Evolutionary conservation across 805 yeast species (phyloP).

Genomic region (Monosporozyma unispora): DNA sequence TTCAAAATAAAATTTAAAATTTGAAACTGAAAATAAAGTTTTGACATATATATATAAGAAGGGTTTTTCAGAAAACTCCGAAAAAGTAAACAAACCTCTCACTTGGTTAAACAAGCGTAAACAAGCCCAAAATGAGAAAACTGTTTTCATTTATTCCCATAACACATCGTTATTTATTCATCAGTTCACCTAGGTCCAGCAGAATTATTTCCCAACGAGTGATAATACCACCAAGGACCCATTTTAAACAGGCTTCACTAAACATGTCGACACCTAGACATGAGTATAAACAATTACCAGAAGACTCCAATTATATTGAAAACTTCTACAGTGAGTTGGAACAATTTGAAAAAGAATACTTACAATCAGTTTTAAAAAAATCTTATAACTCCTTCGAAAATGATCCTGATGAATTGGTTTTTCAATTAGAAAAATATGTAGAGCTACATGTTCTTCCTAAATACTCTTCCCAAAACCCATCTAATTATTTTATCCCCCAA

Average conservation of each 20-base stretch:
- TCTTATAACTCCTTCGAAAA: slow-evolving; percentile 33
- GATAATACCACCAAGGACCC: slow-evolving; percentile 17
- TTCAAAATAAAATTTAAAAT: background rate
- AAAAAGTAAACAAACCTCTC: background rate
- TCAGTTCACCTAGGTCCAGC: background rate
- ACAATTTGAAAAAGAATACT: slow-evolving; percentile 12
- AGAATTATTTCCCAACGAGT: slow-evolving; percentile 15
- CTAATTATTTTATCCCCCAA: background rate
- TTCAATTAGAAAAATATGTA: slow-evolving; percentile 33
- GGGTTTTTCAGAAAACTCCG: background rate
- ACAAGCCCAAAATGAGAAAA: background rate
- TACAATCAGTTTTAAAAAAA: slow-evolving; percentile 18
- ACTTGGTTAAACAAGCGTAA: background rate
- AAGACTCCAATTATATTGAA: slow-evolving; percentile 40
- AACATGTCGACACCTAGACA: slow-evolving; percentile 10
- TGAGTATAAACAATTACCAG: slow-evolving; percentile 42
- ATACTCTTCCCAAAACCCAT: slow-evolving; percentile 5
- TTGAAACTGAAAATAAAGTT: background rate
- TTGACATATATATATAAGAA: background rate
- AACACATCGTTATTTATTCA: background rate
- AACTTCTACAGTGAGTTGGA: slow-evolving; percentile 39
- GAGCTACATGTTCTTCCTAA: slow-evolving; percentile 26
- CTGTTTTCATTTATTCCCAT: background rate
- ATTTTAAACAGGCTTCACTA: slow-evolving; percentile 5
- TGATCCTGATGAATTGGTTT: slow-evolving; percentile 33